phyloP scores from a whole-genome alignment of 495 filamentous ascomycete genomes.

The Aspergillus kassunensis region DNA sequence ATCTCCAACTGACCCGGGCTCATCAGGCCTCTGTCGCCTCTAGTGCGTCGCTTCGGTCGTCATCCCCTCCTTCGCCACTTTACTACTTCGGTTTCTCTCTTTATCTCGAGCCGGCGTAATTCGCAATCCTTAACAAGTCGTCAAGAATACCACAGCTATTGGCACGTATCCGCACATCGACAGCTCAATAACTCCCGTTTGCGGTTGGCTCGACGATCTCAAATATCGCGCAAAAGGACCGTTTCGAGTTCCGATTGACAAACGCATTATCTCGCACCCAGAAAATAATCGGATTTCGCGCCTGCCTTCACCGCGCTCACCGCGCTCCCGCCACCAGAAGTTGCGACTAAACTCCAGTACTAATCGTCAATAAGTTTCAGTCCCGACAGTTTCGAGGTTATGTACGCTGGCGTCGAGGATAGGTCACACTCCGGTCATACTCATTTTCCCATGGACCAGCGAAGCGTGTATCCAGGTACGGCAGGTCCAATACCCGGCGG shows the following conservation, averaged over 20 bases:
- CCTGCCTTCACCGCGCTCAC: background rate
- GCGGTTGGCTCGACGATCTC: too few species aligned
- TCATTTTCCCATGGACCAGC: slow-evolving; percentile 45
- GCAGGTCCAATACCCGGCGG: slow-evolving; percentile 18
- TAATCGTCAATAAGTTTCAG: slow-evolving; percentile 11
- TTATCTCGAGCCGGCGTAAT: too few species aligned
- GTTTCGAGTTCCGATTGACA: too few species aligned
- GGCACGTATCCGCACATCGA: too few species aligned
- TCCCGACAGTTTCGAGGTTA: slow-evolving; percentile 15
- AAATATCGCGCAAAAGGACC: too few species aligned
- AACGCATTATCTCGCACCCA: too few species aligned
- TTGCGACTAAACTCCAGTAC: background rate
- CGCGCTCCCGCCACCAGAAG: too few species aligned
- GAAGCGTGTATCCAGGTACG: slow-evolving; percentile 38
- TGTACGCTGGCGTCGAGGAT: slow-evolving; percentile 46
- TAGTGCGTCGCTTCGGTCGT: slow-evolving; percentile 13
- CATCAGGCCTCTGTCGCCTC: background rate
- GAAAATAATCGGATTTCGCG: slow-evolving; percentile 22
- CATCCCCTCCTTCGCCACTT: slow-evolving; percentile 21
- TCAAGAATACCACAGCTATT: too few species aligned
- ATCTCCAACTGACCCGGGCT: background rate
- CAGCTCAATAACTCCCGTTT: too few species aligned
- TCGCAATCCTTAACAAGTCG: too few species aligned
- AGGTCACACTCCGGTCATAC: slow-evolving; percentile 38
- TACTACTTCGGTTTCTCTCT: slow-evolving; percentile 8